Evolutionary conservation across 169 alveolate genomes (phyloP), one percentile per base, ranked within the genome.

Genomic region (Sarcocystis neurona): DNA sequence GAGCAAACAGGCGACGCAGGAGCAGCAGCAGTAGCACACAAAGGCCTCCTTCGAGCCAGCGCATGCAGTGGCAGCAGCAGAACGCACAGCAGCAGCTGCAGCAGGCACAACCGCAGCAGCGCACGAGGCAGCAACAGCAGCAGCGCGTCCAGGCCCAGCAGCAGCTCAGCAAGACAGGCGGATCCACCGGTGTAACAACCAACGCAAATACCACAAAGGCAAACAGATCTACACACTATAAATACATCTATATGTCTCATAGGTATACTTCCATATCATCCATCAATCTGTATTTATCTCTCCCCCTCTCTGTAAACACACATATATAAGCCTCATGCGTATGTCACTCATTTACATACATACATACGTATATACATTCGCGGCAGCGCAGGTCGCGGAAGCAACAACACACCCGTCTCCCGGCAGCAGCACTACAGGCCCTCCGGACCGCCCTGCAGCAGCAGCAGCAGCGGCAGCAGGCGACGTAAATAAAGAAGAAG

Each of bases 401-500:
- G 79, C 79, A n/a, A 10, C 20, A 53, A 53, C 10, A 53, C 10
- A 20, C 10, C 63, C 10, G 20, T 53, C 20, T n/a, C n/a, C n/a
- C n/a, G 63, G 20, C 10, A 53, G 30, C 10, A 20, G 10, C 10
- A 20, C 63, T 53, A 20, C 63, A 10, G 20, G 63, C 10, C 30
- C 63, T 12, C 63, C 20, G 63, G 20, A 53, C 10, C 10, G 10
- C 10, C 63, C 63, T 53, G 37, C 79, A 32, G 46, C 18, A 32
- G 79, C 79, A 70, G 79, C 79, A 70, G 15, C 2, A 70, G 79
- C 79, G 37, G 46, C 79, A 70, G 79, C 6, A 3, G 46, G 30
- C 63, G 79, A 34, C 47, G 48, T 30, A 34, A 5, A n/a, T 15
- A 70, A 47, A 18, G 79, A 27, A 32, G 79, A 41, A 70, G 79